Evolutionary conservation across 169 alveolate genomes (phyloP), one percentile per base, ranked within the genome.

Genomic region (Cyclospora cayetanensis): DNA sequence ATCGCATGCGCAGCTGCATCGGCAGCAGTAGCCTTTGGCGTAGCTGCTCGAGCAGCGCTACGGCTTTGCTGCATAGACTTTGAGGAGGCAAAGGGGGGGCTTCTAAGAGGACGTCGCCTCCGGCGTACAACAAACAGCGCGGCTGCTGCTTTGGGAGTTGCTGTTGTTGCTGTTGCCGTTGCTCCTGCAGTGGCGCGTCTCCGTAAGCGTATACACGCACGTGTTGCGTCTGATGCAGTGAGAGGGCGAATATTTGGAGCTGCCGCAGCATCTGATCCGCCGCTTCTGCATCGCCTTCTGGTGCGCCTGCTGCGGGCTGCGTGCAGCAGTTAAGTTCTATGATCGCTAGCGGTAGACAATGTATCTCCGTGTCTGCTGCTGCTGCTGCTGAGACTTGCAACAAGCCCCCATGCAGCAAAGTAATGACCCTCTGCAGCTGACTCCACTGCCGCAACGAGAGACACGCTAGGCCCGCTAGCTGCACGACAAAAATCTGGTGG

Each of bases 101-200:
- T 29, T 37, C 43, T 42, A 65, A 42, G 43, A 65, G 77, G 43
- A 65, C 25, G 34, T 65, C 77, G 41, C 77, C 77, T 3, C 77
- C 77, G 11, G 31, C 15, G 77, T 65, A 65, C 77, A 65, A 42
- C 77, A 65, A 42, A 65, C 77, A 65, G 22, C 77, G 77, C 29
- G 35, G 80, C 50, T 68, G 80, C 52, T 68, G 80, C 80, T 68
- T 42, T 50, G 29, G 52, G 31, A 34, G 79, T 46, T 68, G 80
- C 80, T 68, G 80, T 50, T 68, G 80, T 50, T 68, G 39, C 80
- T 29, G 52, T 34, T 29, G 80, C 80, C 37, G 80, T 29, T 68
- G 77, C 41, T 18, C 43, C 77, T 65, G 25, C 37, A 1, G 2
- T 65, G 0, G 4, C 18, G 15, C 68, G 25, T 11, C 68, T 22